Evolutionary conservation across 2,329 filamentous ascomycete species (phyloP).

Genomic region (Plenodomus lindquistii): DNA sequence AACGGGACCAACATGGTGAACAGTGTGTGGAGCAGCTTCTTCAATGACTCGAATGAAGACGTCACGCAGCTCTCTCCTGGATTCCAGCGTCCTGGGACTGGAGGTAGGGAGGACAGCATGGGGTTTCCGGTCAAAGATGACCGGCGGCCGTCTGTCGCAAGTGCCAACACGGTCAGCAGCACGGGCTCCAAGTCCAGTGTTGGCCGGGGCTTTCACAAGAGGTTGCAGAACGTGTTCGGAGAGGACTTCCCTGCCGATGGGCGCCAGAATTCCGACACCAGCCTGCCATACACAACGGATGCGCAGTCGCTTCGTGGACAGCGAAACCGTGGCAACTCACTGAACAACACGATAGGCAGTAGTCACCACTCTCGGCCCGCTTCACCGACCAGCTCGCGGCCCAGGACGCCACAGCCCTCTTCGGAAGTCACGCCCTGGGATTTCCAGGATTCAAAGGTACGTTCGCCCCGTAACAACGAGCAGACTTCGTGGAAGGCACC

Average conservation of each 20-base stretch:
- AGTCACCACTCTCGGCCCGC: conserved; percentile 57
- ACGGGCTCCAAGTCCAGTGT: conserved; percentile 76
- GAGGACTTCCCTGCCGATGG: conserved; percentile 76
- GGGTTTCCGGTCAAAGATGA: conserved; percentile 61
- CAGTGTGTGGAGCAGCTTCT: conserved; percentile 62
- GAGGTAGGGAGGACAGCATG: conserved; percentile 53
- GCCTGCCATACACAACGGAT: conserved; percentile 56
- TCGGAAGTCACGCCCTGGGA: conserved; percentile 98
- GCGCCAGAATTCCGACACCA: conserved; percentile 71
- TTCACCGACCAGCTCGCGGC: conserved; percentile 76
- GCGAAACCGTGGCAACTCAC: conserved; percentile 81
- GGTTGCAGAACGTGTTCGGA: conserved; percentile 88
- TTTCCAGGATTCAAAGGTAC: conserved; percentile 82
- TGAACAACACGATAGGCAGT: conserved; percentile 64
- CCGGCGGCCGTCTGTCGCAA: conserved; percentile 83
- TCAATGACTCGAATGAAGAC: conserved; percentile 76
- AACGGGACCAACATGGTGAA: conserved; percentile 49
- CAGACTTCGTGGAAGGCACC: background rate
- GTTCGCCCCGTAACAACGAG: conserved; percentile 29
- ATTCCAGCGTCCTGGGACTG: conserved; percentile 61
- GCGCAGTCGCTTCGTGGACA: conserved; percentile 66
- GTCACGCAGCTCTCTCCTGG: conserved; percentile 70
- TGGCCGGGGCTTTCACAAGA: conserved; percentile 71
- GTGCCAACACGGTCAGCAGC: conserved; percentile 84
- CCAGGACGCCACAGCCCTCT: conserved; percentile 81